Percentiles rank a stretch among this genome's conserved stretches.
Evolutionary conservation across 169 alveolate species (phyloP).

Genomic region (Plasmodium cynomolgi): DNA sequence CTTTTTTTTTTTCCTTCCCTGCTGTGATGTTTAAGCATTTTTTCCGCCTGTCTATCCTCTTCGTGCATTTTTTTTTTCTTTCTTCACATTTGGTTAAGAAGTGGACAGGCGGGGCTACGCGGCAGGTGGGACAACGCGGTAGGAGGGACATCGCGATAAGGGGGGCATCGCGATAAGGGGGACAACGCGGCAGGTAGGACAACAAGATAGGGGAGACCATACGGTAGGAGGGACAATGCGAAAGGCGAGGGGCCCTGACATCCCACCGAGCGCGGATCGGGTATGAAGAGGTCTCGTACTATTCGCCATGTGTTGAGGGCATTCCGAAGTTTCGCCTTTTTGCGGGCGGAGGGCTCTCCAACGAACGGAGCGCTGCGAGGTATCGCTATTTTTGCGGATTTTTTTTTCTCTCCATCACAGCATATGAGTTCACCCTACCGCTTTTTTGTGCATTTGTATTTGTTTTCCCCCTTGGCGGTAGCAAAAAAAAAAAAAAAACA

Average conservation of each 20-base stretch:
- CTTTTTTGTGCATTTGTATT: not conserved
- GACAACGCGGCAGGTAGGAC: not conserved
- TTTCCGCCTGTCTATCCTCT: not conserved
- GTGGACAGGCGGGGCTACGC: not conserved
- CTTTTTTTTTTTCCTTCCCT: not conserved
- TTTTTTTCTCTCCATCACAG: not conserved
- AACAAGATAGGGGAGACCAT: too few relatives aligned
- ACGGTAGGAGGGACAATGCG: not conserved
- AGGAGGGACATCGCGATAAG: too few relatives aligned
- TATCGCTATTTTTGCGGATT: not conserved
- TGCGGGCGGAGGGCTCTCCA: not conserved
- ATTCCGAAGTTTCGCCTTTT: not conserved
- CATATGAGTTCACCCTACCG: not conserved
- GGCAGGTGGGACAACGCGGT: not conserved
- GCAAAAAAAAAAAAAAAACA: not conserved
- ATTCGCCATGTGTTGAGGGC: not conserved
- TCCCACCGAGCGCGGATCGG: not conserved
- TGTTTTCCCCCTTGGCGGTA: not conserved
- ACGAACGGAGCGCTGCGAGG: not conserved
- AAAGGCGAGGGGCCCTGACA: not conserved
- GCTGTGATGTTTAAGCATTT: not conserved
- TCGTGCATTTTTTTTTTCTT: constrained; percentile 12
- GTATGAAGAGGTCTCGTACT: not conserved
- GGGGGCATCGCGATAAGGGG: too few relatives aligned
- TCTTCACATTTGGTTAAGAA: not conserved